Evolutionary conservation across 345 rosid species (phyloP), one percentile per base, ranked within the genome.

Genomic region (Mangifera indica): DNA sequence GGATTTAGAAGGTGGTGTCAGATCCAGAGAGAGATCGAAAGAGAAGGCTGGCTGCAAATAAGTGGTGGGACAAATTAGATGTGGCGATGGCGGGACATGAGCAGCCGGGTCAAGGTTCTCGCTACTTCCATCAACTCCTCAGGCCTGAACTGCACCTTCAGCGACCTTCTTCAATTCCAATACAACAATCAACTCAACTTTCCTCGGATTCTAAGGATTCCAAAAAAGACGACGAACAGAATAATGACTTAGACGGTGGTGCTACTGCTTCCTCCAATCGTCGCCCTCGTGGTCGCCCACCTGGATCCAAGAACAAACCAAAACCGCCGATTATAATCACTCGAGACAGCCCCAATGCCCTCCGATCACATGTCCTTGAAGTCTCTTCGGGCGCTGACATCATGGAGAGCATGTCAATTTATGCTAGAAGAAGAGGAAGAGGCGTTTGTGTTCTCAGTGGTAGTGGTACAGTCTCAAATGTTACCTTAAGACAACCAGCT

Each of bases 221-320:
- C 66, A 62, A 71, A 71, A 63, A 71, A 68, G 59, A 79, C 34
- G 37, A 63, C 34, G 55, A 56, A 29, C 21, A 9, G 10, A 18
- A 67, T 24, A 60, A 24, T 60, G 66, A 59, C 13, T 64, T 46
- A 46, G 32, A 70, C 45, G 32, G 48, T 59, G 62, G 51, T 34
- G 68, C 72, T 22, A 18, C 73, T 59, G 76, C 83, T 65, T 52
- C 76, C 37, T 45, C 71, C 9, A 77, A 69, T 12, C 90, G 88
- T 70, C 90, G 97, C 24, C 97, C 92, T 13, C 85, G 97, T 40
- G 97, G 97, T 48, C 89, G 97, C 37, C 96, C 96, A 20, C 72
- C 96, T 0, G 96, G 96, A 53, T 90, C 96, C 59, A 90, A 87
- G 82, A 88, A 88, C 87, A 88, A 87, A 59, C 80, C 89, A 0